Conservation (phyloP, 192 early-diverging fungal genomes). For the Linnemannia elongata region DNA sequence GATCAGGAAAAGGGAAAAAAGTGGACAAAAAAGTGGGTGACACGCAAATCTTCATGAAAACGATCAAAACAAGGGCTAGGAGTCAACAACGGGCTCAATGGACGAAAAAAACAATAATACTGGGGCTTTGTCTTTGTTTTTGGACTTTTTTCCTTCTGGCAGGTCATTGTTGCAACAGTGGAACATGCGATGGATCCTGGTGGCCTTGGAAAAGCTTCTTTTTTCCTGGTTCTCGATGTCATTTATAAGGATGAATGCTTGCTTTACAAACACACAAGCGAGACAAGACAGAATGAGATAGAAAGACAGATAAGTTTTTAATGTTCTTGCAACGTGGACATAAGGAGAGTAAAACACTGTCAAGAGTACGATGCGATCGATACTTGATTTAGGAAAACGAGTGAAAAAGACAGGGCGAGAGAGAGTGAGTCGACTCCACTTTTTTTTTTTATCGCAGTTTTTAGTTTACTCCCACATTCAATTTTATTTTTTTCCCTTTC, state of each 20-base stretch:
- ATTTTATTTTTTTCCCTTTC: neutral
- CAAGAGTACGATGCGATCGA: neutral
- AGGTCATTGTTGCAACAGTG: too few species aligned
- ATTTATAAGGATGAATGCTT: neutral
- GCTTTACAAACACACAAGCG: neutral
- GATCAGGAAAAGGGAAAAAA: too few species aligned
- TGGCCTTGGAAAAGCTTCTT: neutral
- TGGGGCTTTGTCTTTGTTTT: neutral
- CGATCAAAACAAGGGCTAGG: neutral
- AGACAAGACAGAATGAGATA: neutral
- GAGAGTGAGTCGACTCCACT: neutral
- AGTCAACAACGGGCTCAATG: neutral
- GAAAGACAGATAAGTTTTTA: neutral
- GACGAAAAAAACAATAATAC: neutral
- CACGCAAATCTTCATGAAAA: neutral
- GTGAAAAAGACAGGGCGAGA: neutral
- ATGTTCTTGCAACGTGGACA: neutral
- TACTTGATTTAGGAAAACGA: neutral
- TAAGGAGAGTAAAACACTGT: neutral
- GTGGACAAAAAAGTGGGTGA: constrained; percentile 1
- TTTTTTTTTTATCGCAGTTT: neutral
- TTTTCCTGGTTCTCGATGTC: neutral
- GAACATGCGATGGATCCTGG: neutral
- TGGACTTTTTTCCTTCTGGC: neutral
- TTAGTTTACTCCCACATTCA: neutral